Evolutionary conservation across 2,329 filamentous ascomycete species (phyloP).

Genomic region (Ilyonectria destructans): DNA sequence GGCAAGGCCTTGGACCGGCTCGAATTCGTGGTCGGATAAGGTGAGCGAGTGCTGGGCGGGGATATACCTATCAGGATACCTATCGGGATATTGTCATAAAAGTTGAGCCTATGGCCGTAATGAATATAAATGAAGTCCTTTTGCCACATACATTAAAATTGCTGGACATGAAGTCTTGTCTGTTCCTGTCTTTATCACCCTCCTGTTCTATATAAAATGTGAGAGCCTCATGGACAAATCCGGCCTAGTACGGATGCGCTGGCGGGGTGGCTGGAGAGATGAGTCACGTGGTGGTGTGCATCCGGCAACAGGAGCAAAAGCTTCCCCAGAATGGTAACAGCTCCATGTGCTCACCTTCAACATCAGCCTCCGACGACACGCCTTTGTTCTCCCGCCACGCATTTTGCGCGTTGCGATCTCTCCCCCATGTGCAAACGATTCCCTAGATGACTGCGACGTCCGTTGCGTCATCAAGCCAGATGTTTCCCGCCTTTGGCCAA

Average conservation of each 20-base stretch:
- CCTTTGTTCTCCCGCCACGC: slow-evolving; percentile 31
- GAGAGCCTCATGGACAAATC: not conserved
- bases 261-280: slow-evolving; percentile 15
- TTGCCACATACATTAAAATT: slow-evolving; percentile 13
- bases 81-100: not conserved
- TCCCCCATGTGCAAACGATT: slow-evolving; percentile 55
- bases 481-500: slow-evolving; percentile 58
- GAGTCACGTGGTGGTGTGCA: slow-evolving; percentile 43
- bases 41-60: slow-evolving; percentile 26
- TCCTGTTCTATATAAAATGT: not conserved
- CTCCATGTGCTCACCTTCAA: slow-evolving; percentile 37
- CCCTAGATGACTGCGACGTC: slow-evolving; percentile 57
- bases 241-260: not conserved
- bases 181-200: not conserved
- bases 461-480: slow-evolving; percentile 60
- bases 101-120: slow-evolving; percentile 17
- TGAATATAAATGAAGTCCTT: slow-evolving; percentile 37
- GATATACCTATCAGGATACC: not conserved
- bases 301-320: slow-evolving; percentile 33
- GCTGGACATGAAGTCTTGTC: slow-evolving; percentile 19
- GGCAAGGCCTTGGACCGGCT: slow-evolving; percentile 84
- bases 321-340: slow-evolving; percentile 39
- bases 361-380: slow-evolving; percentile 35
- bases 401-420: slow-evolving; percentile 37
- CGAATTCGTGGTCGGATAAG: slow-evolving; percentile 63